These are phyloP conservation scores for Oryza meyeriana DNA, from an alignment of 176 grass and related monocot species.

Conservation along the genomic window DNA sequence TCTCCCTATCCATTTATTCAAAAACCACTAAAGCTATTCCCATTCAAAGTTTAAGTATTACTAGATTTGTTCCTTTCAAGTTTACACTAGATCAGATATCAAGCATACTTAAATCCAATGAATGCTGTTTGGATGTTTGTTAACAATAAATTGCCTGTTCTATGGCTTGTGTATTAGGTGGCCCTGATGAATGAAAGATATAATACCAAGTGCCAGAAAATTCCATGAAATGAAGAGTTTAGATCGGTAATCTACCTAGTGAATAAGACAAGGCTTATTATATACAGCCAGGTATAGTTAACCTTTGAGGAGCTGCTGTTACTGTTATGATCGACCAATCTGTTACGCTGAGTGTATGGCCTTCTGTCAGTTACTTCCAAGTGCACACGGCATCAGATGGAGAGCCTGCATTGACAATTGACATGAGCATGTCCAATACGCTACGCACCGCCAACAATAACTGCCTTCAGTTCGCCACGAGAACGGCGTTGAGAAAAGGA, in stretches of 20 bases:
- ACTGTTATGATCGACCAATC: background rate
- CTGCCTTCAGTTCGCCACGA: background rate
- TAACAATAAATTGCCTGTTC: conserved; percentile 23
- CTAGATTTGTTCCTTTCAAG: background rate
- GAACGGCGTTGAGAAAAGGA: background rate
- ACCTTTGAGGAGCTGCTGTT: background rate
- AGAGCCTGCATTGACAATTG: conserved; percentile 16
- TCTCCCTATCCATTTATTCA: background rate
- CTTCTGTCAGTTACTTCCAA: conserved; percentile 21
- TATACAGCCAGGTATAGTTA: background rate
- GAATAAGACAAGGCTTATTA: background rate
- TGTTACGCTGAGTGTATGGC: conserved; percentile 11
- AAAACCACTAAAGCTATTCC: background rate
- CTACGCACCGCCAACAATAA: background rate
- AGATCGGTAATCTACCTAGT: background rate
- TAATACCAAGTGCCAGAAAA: conserved; percentile 8
- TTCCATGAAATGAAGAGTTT: background rate
- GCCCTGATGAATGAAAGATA: conserved; percentile 12
- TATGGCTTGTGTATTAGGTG: conserved; percentile 6
- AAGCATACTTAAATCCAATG: background rate
- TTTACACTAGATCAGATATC: conserved; percentile 9
- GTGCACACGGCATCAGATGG: conserved; percentile 26
- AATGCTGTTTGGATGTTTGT: background rate
- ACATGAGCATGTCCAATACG: background rate
- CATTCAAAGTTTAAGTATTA: background rate